These are phyloP conservation scores for Candida orba DNA, from an alignment of 805 yeast species.

Conservation along the genomic window DNA sequence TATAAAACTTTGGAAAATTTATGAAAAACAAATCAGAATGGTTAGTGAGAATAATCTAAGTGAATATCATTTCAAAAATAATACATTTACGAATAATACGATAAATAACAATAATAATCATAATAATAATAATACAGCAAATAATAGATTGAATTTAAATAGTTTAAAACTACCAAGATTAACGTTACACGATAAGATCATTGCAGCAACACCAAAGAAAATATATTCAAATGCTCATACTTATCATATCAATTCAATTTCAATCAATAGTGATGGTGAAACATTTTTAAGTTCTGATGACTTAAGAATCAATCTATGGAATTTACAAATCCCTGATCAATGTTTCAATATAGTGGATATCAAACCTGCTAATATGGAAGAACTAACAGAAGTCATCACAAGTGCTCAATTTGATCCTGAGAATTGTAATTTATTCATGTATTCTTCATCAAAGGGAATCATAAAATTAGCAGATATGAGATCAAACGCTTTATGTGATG, in stretches of 20 bases:
- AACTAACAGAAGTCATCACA: slow-evolving; percentile 94
- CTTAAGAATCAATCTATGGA: slow-evolving; percentile 92
- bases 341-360: slow-evolving; percentile 96
- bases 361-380: slow-evolving; percentile 98
- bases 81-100: not conserved
- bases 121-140: not conserved
- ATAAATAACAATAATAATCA: not conserved
- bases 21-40: slow-evolving; percentile 84
- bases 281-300: slow-evolving; percentile 92
- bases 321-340: slow-evolving; percentile 88
- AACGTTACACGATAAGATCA: slow-evolving; percentile 90
- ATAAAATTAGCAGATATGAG: slow-evolving; percentile 96
- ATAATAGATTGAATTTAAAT: slow-evolving; percentile 27
- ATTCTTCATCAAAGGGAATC: slow-evolving; percentile 91
- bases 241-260: slow-evolving; percentile 93
- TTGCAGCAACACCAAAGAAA: slow-evolving; percentile 89
- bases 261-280: slow-evolving; percentile 92
- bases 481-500: slow-evolving; percentile 87
- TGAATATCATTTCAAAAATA: slow-evolving; percentile 26
- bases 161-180: slow-evolving; percentile 75
- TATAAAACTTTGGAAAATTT: slow-evolving; percentile 95
- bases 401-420: slow-evolving; percentile 93
- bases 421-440: slow-evolving; percentile 90
- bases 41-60: slow-evolving; percentile 86
- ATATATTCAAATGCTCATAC: slow-evolving; percentile 96